phyloP scores from a whole-genome alignment of 345 rosid genomes.

The Triadica sebifera region DNA sequence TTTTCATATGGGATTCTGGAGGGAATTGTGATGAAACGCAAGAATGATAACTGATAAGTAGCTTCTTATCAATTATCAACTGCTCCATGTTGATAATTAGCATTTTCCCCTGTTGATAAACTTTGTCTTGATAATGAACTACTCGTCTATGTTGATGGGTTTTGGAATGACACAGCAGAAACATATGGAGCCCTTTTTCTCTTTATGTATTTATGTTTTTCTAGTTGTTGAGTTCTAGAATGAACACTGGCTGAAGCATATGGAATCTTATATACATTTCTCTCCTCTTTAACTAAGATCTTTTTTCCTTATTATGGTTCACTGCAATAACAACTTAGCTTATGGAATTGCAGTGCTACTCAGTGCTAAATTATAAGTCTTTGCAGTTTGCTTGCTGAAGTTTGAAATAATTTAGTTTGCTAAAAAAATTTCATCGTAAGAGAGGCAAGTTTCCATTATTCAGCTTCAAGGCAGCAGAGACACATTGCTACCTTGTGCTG shows the following conservation, averaged over 20 bases:
- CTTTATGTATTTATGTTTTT: neutral
- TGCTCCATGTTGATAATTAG: neutral
- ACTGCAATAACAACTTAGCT: no score
- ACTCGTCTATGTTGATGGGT: neutral
- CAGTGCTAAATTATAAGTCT: no score
- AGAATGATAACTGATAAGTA: neutral
- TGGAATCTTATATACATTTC: neutral
- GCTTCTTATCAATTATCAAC: neutral
- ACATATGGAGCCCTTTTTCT: neutral
- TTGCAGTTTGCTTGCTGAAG: no score
- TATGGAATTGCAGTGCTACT: no score
- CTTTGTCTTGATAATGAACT: conserved; percentile 7
- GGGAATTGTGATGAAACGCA: conserved; percentile 56
- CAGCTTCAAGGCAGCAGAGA: no score
- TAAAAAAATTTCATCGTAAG: no score
- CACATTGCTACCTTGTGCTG: no score
- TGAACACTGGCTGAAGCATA: no score
- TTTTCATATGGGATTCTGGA: conserved; percentile 64
- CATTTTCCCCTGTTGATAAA: neutral
- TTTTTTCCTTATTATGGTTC: neutral
- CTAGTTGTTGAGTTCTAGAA: no score
- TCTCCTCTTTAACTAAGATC: neutral
- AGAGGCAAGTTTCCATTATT: no score
- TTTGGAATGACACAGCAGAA: neutral
- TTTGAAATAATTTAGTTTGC: no score